Percentiles rank a stretch among this genome's conserved stretches.
Evolutionary conservation across 441 rosid species (phyloP).

Genomic region (Bocquillonia castaneifolia): DNA sequence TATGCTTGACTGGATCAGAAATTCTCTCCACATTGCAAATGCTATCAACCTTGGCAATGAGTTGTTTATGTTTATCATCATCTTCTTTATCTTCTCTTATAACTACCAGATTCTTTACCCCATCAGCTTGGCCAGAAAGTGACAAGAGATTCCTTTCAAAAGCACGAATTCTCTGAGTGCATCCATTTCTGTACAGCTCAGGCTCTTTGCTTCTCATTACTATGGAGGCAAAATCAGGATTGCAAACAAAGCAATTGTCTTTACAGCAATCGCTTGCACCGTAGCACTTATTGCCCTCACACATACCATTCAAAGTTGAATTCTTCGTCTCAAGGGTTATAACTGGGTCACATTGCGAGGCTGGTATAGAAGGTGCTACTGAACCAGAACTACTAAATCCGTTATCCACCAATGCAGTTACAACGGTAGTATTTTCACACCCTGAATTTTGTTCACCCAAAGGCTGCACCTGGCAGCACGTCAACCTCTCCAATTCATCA

Average conservation of each 20-base stretch:
- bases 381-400: conserved; percentile 28
- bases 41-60: conserved; percentile 16
- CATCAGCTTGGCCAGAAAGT: conserved; percentile 34
- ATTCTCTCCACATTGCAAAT: conserved; percentile 23
- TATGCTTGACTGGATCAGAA: conserved; percentile 5
- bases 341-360: conserved; percentile 29
- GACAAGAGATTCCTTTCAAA: conserved; percentile 42
- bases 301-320: conserved; percentile 30
- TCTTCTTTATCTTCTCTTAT: conserved; percentile 26
- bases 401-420: conserved; percentile 27
- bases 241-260: conserved; percentile 41
- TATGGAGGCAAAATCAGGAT: conserved; percentile 62
- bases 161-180: conserved; percentile 59
- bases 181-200: conserved; percentile 49
- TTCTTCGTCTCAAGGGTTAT: conserved; percentile 33
- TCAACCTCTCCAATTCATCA: conserved; percentile 52
- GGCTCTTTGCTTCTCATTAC: conserved; percentile 65
- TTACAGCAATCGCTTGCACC: conserved; percentile 30
- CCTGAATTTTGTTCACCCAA: conserved; percentile 22
- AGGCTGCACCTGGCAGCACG: conserved; percentile 25
- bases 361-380: conserved; percentile 32
- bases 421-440: conserved; percentile 21
- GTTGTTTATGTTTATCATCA: conserved; percentile 14
- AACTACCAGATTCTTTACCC: conserved; percentile 27
- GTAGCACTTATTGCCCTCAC: conserved; percentile 31